Conservation (phyloP, 495 filamentous ascomycete species). For the Neurospora discreta region DNA sequence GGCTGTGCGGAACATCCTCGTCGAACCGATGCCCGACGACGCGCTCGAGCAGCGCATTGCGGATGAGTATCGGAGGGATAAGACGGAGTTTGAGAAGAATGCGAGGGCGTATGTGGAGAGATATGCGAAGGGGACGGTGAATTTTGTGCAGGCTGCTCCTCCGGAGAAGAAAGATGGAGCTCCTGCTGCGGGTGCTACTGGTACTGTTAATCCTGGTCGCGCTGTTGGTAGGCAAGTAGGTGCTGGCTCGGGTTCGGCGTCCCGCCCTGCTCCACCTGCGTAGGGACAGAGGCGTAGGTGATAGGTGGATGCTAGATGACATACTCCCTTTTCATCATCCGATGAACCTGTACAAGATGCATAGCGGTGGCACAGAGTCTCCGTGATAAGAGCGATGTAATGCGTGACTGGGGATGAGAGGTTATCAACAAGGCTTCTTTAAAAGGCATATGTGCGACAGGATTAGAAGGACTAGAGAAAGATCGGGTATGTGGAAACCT, state of each 20-base stretch:
- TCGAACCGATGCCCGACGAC: slow-evolving; percentile 89
- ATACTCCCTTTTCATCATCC: background rate
- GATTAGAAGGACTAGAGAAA: background rate
- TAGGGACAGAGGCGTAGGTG: background rate
- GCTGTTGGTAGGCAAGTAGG: background rate
- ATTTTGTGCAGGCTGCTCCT: slow-evolving; percentile 7
- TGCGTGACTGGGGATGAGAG: background rate
- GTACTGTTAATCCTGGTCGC: background rate
- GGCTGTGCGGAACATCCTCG: slow-evolving; percentile 64
- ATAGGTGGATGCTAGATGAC: background rate
- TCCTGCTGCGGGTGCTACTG: background rate
- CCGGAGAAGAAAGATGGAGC: background rate
- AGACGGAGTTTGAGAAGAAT: slow-evolving; percentile 67
- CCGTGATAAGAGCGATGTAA: background rate
- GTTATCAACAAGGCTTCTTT: background rate
- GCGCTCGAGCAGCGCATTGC: slow-evolving; percentile 82
- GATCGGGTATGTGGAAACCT: background rate
- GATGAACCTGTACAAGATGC: background rate
- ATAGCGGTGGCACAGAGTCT: background rate
- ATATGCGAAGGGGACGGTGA: slow-evolving; percentile 50
- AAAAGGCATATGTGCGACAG: background rate
- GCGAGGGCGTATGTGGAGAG: slow-evolving; percentile 71
- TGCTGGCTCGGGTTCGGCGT: background rate
- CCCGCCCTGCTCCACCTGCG: background rate
- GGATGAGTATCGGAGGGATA: slow-evolving; percentile 68